phyloP scores from a whole-genome alignment of 2,329 filamentous ascomycete genomes.

The Nigrograna mackinnonii region DNA sequence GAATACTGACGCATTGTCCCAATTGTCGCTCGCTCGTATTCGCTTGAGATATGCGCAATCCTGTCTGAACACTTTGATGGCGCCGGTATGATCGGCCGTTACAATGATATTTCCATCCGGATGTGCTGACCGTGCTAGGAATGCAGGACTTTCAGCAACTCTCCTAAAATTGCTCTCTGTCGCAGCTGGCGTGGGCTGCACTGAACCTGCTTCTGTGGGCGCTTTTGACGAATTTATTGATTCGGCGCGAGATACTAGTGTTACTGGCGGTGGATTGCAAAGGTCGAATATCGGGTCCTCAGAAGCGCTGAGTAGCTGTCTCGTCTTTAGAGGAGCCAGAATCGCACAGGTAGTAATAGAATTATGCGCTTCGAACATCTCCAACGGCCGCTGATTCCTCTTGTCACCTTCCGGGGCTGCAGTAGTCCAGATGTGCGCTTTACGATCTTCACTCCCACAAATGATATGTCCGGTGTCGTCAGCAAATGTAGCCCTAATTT shows the following conservation, averaged over 20 bases:
- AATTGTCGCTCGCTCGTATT: constrained; percentile 62
- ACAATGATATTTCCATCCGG: constrained; percentile 86
- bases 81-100: constrained; percentile 83
- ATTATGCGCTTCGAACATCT: constrained; percentile 89
- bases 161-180: constrained; percentile 38
- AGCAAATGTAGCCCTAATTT: constrained; percentile 87
- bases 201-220: constrained; percentile 46
- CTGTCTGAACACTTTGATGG: constrained; percentile 93
- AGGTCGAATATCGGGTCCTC: constrained; percentile 95
- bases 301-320: constrained; percentile 76
- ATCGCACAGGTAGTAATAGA: constrained; percentile 88
- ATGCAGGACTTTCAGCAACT: constrained; percentile 72
- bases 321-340: constrained; percentile 78
- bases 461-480: constrained; percentile 86
- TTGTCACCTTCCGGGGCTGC: constrained; percentile 62
- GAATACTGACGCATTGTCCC: constrained; percentile 78
- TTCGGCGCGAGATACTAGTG: constrained; percentile 75
- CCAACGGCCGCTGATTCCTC: constrained; percentile 79
- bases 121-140: constrained; percentile 76
- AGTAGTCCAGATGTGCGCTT: constrained; percentile 89
- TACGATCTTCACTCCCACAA: constrained; percentile 89
- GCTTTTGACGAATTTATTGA: constrained; percentile 55
- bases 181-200: constrained; percentile 33
- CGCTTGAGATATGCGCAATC: constrained; percentile 87
- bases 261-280: constrained; percentile 92